These are phyloP conservation scores for Wickerhamomyces bovis DNA, from an alignment of 805 yeast genomes.

Conservation along the genomic window DNA sequence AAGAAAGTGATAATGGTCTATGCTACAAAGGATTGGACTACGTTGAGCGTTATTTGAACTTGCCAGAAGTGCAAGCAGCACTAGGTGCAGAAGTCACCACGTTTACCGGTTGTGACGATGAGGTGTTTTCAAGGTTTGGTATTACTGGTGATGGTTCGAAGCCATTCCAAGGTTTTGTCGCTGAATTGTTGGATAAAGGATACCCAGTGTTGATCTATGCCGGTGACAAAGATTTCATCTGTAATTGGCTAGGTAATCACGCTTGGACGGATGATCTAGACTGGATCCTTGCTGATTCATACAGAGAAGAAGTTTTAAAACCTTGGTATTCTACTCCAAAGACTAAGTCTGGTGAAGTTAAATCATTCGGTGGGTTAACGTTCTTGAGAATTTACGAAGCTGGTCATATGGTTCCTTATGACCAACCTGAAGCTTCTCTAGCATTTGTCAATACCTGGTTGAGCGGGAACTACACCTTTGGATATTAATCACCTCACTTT, in stretches of 20 bases:
- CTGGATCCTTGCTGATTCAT: conserved; percentile 55
- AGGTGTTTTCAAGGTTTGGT: conserved; percentile 61
- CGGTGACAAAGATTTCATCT: conserved; percentile 91
- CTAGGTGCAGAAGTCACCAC: conserved; percentile 80
- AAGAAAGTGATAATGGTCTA: conserved; percentile 50
- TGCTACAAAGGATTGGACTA: conserved; percentile 72
- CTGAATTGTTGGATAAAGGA: conserved; percentile 60
- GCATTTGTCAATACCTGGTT: conserved; percentile 76
- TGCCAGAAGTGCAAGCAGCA: conserved; percentile 61
- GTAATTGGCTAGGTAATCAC: conserved; percentile 88
- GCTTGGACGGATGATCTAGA: conserved; percentile 71
- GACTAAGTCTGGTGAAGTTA: conserved; percentile 61
- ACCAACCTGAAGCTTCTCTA: conserved; percentile 71
- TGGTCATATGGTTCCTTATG: conserved; percentile 91
- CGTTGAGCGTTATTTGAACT: conserved; percentile 70
- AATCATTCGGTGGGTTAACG: conserved; percentile 64
- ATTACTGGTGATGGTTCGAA: conserved; percentile 80
- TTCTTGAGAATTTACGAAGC: conserved; percentile 75
- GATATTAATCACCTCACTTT: conserved; percentile 1
- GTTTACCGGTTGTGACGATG: conserved; percentile 62
- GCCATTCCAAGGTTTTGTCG: conserved; percentile 73
- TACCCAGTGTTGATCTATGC: conserved; percentile 84
- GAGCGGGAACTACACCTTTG: conserved; percentile 33
- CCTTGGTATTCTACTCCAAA: conserved; percentile 35
- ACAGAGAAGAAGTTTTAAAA: conserved; percentile 34